phyloP scores from a whole-genome alignment of 164 flowering plant genomes.

The Brasenia schreberi region DNA sequence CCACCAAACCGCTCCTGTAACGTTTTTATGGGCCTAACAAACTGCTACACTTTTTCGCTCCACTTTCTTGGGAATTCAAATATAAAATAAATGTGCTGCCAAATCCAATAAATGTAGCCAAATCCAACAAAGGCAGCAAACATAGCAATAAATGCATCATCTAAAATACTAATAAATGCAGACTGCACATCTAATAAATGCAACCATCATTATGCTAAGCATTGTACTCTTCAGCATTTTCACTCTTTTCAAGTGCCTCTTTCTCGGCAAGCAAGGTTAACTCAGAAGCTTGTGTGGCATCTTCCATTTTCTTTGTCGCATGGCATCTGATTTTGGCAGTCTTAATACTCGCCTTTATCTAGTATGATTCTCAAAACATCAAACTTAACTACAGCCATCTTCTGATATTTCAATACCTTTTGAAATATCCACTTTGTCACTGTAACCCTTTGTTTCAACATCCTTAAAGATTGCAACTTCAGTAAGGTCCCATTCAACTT shows the following conservation, averaged over 20 bases:
- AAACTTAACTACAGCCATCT: slow-evolving; percentile 45
- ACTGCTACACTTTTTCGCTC: no score
- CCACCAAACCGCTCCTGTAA: no score
- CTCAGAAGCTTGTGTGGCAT: slow-evolving; percentile 85
- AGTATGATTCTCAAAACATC: slow-evolving; percentile 44
- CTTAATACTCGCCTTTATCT: slow-evolving; percentile 46
- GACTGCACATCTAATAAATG: no score
- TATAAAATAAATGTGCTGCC: no score
- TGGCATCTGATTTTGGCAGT: slow-evolving; percentile 66
- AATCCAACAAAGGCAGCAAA: no score
- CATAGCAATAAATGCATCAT: no score
- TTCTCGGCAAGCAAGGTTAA: slow-evolving; percentile 71
- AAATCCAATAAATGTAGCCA: no score
- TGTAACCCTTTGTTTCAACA: slow-evolving; percentile 15
- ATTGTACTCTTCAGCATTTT: slow-evolving; percentile 37
- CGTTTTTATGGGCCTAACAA: no score
- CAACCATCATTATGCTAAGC: slow-evolving; percentile 20
- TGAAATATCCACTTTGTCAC: slow-evolving; percentile 32
- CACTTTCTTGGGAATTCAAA: no score
- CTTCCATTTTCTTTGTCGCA: slow-evolving; percentile 81
- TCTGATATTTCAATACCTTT: slow-evolving; percentile 53
- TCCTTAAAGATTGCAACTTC: slow-evolving; percentile 36
- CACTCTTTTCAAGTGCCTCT: slow-evolving; percentile 36
- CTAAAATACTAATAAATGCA: no score
- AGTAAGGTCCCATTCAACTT: slow-evolving; percentile 44